phyloP scores from a whole-genome alignment of 805 yeast genomes.

The Hanseniaspora pseudoguilliermondii region DNA sequence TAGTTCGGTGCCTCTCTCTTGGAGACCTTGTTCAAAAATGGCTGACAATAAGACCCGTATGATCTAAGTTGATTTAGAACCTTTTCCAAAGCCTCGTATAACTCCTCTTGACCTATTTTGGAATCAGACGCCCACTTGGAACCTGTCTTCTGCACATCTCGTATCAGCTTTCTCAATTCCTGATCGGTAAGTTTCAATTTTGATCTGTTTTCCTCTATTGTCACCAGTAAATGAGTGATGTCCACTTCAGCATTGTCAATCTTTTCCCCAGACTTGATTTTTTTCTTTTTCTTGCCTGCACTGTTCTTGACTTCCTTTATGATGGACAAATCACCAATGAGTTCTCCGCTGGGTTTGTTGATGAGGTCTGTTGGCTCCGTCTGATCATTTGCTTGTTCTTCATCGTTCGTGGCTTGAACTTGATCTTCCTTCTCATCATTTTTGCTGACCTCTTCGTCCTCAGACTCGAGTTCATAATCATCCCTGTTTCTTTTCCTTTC shows the following conservation, averaged over 20 bases:
- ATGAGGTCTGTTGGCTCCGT: not conserved
- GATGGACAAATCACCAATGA: not conserved
- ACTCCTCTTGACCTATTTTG: conserved; percentile 90
- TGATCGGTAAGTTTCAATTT: conserved; percentile 59
- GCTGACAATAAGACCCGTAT: conserved; percentile 91
- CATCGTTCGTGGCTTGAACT: not conserved
- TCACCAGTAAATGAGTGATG: conserved; percentile 63
- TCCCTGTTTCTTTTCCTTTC: conserved; percentile 22
- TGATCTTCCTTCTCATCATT: conserved; percentile 19
- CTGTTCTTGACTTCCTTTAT: not conserved
- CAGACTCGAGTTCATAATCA: conserved; percentile 18
- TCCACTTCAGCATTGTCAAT: conserved; percentile 29
- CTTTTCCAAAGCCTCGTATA: conserved; percentile 93
- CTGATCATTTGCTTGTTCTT: not conserved
- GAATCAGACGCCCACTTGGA: conserved; percentile 98
- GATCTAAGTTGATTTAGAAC: conserved; percentile 82
- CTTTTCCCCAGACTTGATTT: not conserved
- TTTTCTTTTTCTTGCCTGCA: conserved; percentile 1
- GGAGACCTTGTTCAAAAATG: conserved; percentile 88
- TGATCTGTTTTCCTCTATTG: conserved; percentile 72
- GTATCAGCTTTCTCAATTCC: conserved; percentile 70
- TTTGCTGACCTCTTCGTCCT: conserved; percentile 16
- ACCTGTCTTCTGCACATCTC: conserved; percentile 87
- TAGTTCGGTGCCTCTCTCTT: conserved; percentile 97
- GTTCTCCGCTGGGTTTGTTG: not conserved